Evolutionary conservation across 345 rosid genomes (phyloP).

Genomic region (Reutealis trisperma): DNA sequence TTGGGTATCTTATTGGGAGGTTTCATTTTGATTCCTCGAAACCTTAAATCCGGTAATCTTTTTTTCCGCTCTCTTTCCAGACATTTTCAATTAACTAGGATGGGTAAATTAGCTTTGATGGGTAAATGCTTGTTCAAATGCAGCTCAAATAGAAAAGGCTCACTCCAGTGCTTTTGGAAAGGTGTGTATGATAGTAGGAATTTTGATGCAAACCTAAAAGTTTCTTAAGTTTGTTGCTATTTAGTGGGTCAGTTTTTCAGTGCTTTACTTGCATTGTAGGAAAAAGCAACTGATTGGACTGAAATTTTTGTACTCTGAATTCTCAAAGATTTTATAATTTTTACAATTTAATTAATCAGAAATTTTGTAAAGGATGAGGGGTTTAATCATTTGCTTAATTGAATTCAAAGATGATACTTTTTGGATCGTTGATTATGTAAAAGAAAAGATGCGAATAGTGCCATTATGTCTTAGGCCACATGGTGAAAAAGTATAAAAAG

Average conservation of each 20-base stretch:
- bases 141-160: slow-evolving; percentile 17
- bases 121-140: slow-evolving; percentile 14
- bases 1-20: slow-evolving; percentile 28
- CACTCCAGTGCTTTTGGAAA: slow-evolving; percentile 1
- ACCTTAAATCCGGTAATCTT: slow-evolving; percentile 24
- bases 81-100: not conserved
- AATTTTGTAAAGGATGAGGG: not conserved
- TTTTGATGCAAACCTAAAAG: not conserved
- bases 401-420: not conserved
- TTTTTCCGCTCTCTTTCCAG: not conserved
- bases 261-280: not conserved
- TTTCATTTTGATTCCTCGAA: slow-evolving; percentile 23
- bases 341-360: not conserved
- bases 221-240: no score
- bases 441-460: no score
- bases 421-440: not conserved
- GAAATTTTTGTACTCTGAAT: not conserved
- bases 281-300: not conserved
- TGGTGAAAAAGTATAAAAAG: no score
- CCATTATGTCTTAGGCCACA: no score
- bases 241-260: not conserved
- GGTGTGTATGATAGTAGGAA: slow-evolving; percentile 5
- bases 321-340: not conserved
- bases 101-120: not conserved
- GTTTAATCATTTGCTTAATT: not conserved